Percentiles rank a stretch among this genome's conserved stretches.
phyloP scores from a whole-genome alignment of 768 basidiomycete species.

The Tubosaeta sp. region DNA sequence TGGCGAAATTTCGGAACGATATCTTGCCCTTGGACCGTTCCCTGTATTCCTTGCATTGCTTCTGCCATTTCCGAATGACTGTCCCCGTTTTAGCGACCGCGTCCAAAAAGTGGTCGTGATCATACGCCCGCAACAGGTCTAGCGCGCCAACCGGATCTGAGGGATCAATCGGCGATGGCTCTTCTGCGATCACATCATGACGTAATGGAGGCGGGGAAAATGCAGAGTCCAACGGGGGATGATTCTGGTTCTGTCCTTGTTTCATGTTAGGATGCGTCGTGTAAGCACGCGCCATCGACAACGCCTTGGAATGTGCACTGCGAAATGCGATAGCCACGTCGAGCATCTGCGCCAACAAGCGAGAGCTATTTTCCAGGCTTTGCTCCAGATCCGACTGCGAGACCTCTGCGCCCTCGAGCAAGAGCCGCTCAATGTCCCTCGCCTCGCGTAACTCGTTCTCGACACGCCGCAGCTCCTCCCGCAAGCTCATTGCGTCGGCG shows the following conservation, averaged over 20 bases:
- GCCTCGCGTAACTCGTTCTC: conserved; percentile 69
- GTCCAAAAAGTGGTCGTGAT: conserved; percentile 83
- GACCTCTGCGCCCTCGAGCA: conserved; percentile 69
- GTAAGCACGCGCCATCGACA: conserved; percentile 58
- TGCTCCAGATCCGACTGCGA: conserved; percentile 69
- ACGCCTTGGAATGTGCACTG: conserved; percentile 68
- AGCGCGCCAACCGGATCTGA: conserved; percentile 69
- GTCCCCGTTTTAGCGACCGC: conserved; percentile 77
- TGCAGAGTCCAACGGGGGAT: conserved; percentile 43
- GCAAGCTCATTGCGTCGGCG: conserved; percentile 62
- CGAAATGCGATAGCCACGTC: conserved; percentile 78
- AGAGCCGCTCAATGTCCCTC: conserved; percentile 58
- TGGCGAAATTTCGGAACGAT: conserved; percentile 90
- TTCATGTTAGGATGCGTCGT: conserved; percentile 48
- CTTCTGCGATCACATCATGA: conserved; percentile 46
- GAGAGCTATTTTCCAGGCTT: conserved; percentile 56
- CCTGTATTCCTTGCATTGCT: conserved; percentile 92
- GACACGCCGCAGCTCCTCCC: conserved; percentile 69
- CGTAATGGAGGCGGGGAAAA: conserved; percentile 46
- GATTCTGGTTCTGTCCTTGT: conserved; percentile 33
- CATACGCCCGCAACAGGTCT: conserved; percentile 67
- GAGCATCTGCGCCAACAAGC: conserved; percentile 76
- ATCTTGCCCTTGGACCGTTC: conserved; percentile 97
- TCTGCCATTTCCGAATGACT: conserved; percentile 94
- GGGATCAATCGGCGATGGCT: conserved; percentile 74